Percentiles rank a stretch among this genome's conserved stretches.
Evolutionary conservation across 2,329 filamentous ascomycete species (phyloP).

Genomic region (Calonectria hawksworthii): DNA sequence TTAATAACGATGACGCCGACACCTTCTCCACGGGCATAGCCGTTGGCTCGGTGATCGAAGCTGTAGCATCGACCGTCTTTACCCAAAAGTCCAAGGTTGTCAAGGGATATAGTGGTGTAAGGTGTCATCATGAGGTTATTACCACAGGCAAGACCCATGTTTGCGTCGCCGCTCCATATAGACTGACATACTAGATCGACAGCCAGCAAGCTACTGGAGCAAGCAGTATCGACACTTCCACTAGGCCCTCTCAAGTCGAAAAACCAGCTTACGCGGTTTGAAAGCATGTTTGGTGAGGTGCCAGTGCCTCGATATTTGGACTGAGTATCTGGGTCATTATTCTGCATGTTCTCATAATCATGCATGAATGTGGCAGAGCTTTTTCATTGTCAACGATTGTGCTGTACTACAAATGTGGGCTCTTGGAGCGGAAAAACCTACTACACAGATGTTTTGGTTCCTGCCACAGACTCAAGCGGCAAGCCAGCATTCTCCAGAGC

Average conservation of each 20-base stretch:
- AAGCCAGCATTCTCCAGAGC: conserved; percentile 56
- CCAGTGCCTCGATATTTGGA: conserved; percentile 43
- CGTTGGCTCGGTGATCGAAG: conserved; percentile 50
- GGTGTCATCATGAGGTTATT: conserved; percentile 40
- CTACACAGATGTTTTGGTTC: conserved; percentile 52
- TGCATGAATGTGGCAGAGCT: conserved; percentile 53
- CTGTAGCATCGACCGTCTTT: conserved; percentile 48
- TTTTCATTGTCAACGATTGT: not conserved
- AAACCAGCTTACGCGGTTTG: conserved; percentile 58
- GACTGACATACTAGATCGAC: conserved; percentile 45
- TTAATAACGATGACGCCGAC: conserved; percentile 62
- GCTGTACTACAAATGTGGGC: too few relatives aligned
- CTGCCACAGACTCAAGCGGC: conserved; percentile 44
- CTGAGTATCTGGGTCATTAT: conserved; percentile 47
- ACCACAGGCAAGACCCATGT: conserved; percentile 31
- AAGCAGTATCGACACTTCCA: conserved; percentile 36
- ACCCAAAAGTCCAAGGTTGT: conserved; percentile 61
- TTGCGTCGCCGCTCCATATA: conserved; percentile 56
- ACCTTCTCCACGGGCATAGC: conserved; percentile 49
- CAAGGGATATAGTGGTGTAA: conserved; percentile 25
- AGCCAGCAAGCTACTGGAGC: conserved; percentile 34
- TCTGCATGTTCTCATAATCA: conserved; percentile 51
- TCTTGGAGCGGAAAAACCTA: not conserved
- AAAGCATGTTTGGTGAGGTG: conserved; percentile 51
- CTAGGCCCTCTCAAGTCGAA: conserved; percentile 42